phyloP scores from a whole-genome alignment of 352 stramenopile species.

The Phytophthora rubi region DNA sequence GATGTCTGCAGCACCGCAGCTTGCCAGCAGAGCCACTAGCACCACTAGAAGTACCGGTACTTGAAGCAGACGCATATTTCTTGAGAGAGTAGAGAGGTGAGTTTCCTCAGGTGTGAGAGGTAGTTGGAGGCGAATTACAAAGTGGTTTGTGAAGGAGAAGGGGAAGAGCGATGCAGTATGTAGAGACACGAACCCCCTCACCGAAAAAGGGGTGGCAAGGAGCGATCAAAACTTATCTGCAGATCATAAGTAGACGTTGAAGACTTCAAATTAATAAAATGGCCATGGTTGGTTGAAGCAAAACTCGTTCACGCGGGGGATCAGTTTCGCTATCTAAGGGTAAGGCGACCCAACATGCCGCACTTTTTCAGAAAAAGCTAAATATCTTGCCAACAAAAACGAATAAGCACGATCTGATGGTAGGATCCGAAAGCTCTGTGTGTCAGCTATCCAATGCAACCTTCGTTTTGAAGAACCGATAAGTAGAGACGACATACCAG shows the following conservation, averaged over 20 bases:
- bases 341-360: too few species aligned
- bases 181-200: constrained; percentile 4
- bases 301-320: not conserved
- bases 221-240: not conserved
- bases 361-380: too few species aligned
- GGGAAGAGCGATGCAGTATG: not conserved
- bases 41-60: not conserved
- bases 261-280: not conserved
- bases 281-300: not conserved
- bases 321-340: not conserved
- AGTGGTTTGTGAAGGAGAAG: constrained; percentile 7
- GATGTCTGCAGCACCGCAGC: not conserved
- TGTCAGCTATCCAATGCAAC: too few species aligned
- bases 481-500: too few species aligned
- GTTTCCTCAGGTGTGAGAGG: not conserved
- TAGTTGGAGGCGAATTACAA: constrained; percentile 6
- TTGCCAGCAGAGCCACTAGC: constrained; percentile 10
- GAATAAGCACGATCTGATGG: too few species aligned
- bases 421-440: too few species aligned
- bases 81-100: not conserved
- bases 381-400: too few species aligned
- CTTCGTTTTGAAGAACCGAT: too few species aligned
- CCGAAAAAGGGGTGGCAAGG: not conserved
- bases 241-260: constrained; percentile 2
- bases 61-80: constrained; percentile 18